phyloP scores from a whole-genome alignment of 1,139 yeast genomes.

The Blastobotrys malaysiensis region DNA sequence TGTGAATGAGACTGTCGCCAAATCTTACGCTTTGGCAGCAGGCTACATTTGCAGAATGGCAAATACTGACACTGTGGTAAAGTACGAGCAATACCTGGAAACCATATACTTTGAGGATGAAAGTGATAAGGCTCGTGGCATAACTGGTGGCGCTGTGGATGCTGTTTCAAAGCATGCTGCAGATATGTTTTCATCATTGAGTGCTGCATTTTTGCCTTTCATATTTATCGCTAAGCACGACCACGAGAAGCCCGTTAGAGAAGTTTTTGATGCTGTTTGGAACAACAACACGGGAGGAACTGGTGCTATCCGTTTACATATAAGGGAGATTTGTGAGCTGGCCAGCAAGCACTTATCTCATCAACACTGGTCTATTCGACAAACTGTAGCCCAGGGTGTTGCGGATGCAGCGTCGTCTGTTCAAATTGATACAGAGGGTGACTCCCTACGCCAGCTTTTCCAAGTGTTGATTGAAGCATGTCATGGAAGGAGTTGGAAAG shows the following conservation, averaged over 20 bases:
- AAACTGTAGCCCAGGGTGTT: constrained; percentile 65
- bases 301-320: constrained; percentile 64
- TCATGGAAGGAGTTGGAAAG: constrained; percentile 81
- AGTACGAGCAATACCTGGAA: constrained; percentile 50
- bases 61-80: constrained; percentile 46
- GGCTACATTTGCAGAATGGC: constrained; percentile 74
- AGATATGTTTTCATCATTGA: constrained; percentile 59
- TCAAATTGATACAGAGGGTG: constrained; percentile 16
- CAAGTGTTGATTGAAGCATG: constrained; percentile 56
- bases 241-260: constrained; percentile 41
- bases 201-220: constrained; percentile 68
- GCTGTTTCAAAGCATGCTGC: constrained; percentile 66
- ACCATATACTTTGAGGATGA: constrained; percentile 59
- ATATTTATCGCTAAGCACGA: constrained; percentile 78
- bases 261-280: constrained; percentile 66
- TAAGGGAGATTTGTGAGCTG: constrained; percentile 60
- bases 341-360: constrained; percentile 46
- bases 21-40: constrained; percentile 73
- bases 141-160: constrained; percentile 61
- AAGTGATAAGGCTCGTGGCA: constrained; percentile 41
- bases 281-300: constrained; percentile 69
- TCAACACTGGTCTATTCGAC: constrained; percentile 59
- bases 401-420: constrained; percentile 51
- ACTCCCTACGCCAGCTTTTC: constrained; percentile 39
- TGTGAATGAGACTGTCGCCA: constrained; percentile 64